These are phyloP conservation scores for Cucumis sativus DNA, from an alignment of 306 rosid genomes.

Conservation along the genomic window DNA sequence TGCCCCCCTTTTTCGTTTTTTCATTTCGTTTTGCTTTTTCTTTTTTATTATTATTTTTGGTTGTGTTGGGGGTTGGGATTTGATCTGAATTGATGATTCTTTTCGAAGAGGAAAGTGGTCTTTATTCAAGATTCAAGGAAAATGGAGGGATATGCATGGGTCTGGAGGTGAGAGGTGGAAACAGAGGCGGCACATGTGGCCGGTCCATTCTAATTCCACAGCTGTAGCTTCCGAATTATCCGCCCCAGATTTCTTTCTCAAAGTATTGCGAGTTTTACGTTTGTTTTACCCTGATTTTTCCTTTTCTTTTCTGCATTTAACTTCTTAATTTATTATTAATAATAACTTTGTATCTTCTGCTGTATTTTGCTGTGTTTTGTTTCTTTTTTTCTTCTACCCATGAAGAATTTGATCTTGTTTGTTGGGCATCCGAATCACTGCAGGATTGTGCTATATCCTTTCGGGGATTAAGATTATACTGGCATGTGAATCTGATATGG, in stretches of 20 bases:
- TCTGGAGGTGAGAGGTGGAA: constrained; percentile 70
- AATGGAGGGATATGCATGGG: constrained; percentile 97
- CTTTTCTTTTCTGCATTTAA: neutral
- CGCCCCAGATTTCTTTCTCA: constrained; percentile 40
- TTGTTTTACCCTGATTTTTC: neutral
- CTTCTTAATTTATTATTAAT: neutral
- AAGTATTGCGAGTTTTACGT: constrained; percentile 31
- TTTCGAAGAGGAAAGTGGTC: constrained; percentile 48
- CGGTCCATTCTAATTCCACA: constrained; percentile 74
- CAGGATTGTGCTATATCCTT: neutral
- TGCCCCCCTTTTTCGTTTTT: constrained; percentile 15
- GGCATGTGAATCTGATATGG: neutral
- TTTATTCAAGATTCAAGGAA: constrained; percentile 45
- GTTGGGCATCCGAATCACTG: neutral
- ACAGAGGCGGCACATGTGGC: constrained; percentile 99
- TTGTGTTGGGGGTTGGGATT: constrained; percentile 26
- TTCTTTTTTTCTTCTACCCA: neutral
- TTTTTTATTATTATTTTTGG: neutral
- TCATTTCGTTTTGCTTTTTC: neutral
- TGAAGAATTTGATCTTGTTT: neutral
- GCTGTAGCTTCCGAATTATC: constrained; percentile 67
- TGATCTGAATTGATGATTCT: constrained; percentile 84
- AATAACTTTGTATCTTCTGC: neutral
- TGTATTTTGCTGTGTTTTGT: neutral
- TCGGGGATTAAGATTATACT: neutral